These are phyloP conservation scores for Vicia villosa DNA, from an alignment of 306 rosid genomes.

Conservation along the genomic window DNA sequence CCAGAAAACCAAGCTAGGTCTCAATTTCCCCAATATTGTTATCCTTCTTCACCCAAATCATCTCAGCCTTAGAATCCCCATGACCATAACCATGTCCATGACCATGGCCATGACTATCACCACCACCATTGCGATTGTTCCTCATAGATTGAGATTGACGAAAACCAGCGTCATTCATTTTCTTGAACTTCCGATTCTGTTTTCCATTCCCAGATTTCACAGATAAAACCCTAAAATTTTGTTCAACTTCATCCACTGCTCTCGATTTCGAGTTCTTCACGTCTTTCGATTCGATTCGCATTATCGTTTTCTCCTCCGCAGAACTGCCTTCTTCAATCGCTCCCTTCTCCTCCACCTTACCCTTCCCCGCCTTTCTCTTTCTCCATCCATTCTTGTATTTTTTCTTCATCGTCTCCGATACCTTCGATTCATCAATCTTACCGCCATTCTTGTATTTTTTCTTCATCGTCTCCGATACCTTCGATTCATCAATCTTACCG, in stretches of 20 bases:
- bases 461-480: neutral
- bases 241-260: conserved; percentile 32
- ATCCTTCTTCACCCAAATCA: conserved; percentile 65
- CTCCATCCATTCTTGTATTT: neutral
- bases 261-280: neutral
- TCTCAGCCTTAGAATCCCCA: neutral
- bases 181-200: neutral
- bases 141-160: neutral
- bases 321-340: neutral
- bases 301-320: conserved; percentile 10
- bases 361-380: neutral
- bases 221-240: conserved; percentile 32
- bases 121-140: neutral
- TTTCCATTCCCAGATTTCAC: conserved; percentile 23
- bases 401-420: neutral
- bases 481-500: neutral
- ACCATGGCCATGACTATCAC: neutral
- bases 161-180: conserved; percentile 8
- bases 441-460: neutral
- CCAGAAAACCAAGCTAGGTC: neutral
- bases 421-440: no score
- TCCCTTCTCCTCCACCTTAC: neutral
- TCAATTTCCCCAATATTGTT: conserved; percentile 31
- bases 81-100: neutral
- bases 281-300: neutral